Conservation (phyloP, 1,139 yeast species). For the Wickerhamomyces sp. region DNA sequence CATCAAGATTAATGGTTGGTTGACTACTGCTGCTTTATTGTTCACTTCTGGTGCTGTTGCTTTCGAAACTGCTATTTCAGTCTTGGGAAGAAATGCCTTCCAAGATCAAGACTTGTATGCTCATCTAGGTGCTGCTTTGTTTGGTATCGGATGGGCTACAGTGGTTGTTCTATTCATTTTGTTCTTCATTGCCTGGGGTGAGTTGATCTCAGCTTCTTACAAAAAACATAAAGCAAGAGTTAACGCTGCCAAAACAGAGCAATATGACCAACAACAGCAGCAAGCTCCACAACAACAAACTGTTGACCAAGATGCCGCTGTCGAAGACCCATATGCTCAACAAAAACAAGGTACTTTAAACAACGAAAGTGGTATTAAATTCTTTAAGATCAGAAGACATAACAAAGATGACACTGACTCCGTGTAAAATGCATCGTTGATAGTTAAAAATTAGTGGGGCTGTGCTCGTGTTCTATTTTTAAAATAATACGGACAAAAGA, state of each 20-base stretch:
- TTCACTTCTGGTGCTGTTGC: constrained; percentile 58
- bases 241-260: constrained; percentile 16
- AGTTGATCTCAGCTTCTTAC: constrained; percentile 40
- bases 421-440: constrained; percentile 29
- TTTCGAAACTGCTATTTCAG: constrained; percentile 63
- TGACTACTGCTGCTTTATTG: constrained; percentile 48
- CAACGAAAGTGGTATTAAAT: constrained; percentile 64
- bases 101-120: constrained; percentile 37
- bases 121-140: constrained; percentile 50
- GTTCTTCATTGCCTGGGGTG: constrained; percentile 52
- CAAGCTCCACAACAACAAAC: constrained; percentile 3
- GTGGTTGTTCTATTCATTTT: constrained; percentile 49
- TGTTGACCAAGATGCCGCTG: constrained; percentile 7
- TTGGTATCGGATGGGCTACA: constrained; percentile 71
- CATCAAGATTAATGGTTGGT: constrained; percentile 51
- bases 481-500: too few relatives aligned
- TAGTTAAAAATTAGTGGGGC: too few relatives aligned
- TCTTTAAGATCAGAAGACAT: constrained; percentile 68
- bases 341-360: constrained; percentile 24
- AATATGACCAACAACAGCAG: constrained; percentile 9
- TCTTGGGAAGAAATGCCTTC: constrained; percentile 64
- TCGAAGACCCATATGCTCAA: constrained; percentile 23
- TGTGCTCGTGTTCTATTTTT: too few relatives aligned
- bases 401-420: constrained; percentile 56
- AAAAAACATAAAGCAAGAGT: constrained; percentile 26